These are phyloP conservation scores for Theileria orientalis DNA, from an alignment of 169 alveolate genomes.

Conservation along the genomic window DNA sequence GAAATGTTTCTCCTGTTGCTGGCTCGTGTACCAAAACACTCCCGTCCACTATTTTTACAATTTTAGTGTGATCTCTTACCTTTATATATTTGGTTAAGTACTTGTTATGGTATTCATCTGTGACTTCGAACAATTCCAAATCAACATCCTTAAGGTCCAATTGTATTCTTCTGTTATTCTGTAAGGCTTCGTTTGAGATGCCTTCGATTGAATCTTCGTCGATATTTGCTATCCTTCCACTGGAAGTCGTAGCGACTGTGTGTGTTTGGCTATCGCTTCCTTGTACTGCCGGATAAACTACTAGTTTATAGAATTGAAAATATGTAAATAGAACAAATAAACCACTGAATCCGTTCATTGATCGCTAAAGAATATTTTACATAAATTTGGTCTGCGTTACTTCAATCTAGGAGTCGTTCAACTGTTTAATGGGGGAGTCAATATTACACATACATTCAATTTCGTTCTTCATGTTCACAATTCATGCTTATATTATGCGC, in stretches of 20 bases:
- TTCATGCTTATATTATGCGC: too few relatives aligned
- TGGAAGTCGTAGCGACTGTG: background rate
- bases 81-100: background rate
- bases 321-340: constrained; percentile 5
- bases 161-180: too few relatives aligned
- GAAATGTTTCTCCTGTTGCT: constrained; percentile 23
- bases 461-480: too few relatives aligned
- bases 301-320: constrained; percentile 19
- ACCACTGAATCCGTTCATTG: background rate
- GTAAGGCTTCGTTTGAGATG: background rate
- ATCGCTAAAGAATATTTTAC: background rate
- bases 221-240: background rate
- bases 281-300: constrained; percentile 6
- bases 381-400: background rate
- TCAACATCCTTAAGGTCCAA: background rate
- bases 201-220: background rate
- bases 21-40: background rate
- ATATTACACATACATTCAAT: too few relatives aligned
- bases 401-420: too few relatives aligned
- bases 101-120: background rate
- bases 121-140: background rate
- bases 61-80: background rate
- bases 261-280: constrained; percentile 1
- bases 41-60: background rate
- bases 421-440: background rate